These are phyloP conservation scores for Mycena leptocephala DNA, from an alignment of 768 basidiomycete genomes.

Conservation along the genomic window DNA sequence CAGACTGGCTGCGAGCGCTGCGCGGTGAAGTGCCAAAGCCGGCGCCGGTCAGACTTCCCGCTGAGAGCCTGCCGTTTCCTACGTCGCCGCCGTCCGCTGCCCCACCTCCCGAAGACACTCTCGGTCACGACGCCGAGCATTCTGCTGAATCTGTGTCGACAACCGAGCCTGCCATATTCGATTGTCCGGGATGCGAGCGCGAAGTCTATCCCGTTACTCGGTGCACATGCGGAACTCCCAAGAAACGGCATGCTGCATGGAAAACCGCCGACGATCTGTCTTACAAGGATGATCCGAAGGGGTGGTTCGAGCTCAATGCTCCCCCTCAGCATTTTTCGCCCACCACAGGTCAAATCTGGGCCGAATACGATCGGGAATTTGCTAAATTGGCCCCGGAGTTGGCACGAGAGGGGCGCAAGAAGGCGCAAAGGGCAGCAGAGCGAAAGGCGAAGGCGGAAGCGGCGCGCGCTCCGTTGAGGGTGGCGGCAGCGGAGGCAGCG, in stretches of 20 bases:
- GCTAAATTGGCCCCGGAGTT: background rate
- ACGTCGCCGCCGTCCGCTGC: background rate
- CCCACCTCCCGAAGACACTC: background rate
- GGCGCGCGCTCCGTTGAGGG: no score
- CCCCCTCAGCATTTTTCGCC: background rate
- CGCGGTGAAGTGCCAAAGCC: background rate
- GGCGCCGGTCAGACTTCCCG: background rate
- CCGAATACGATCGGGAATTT: no score
- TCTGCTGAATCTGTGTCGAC: no score
- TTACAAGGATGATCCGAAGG: background rate
- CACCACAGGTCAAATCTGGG: background rate
- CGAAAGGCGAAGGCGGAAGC: no score
- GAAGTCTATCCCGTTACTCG: background rate
- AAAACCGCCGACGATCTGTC: background rate
- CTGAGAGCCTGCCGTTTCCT: background rate
- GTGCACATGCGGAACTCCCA: background rate
- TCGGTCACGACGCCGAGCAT: background rate
- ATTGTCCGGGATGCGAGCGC: background rate
- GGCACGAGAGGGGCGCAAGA: background rate
- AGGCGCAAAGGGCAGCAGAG: no score
- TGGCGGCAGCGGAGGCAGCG: no score
- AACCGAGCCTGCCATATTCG: background rate
- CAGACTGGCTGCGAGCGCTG: background rate
- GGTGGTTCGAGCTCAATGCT: background rate
- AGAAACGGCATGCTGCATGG: background rate